A percentile compares a stretch with the other conserved stretches of the same genome.
Evolutionary conservation across 495 filamentous ascomycete species (phyloP).

Genomic region (Lichenothelia convexa): DNA sequence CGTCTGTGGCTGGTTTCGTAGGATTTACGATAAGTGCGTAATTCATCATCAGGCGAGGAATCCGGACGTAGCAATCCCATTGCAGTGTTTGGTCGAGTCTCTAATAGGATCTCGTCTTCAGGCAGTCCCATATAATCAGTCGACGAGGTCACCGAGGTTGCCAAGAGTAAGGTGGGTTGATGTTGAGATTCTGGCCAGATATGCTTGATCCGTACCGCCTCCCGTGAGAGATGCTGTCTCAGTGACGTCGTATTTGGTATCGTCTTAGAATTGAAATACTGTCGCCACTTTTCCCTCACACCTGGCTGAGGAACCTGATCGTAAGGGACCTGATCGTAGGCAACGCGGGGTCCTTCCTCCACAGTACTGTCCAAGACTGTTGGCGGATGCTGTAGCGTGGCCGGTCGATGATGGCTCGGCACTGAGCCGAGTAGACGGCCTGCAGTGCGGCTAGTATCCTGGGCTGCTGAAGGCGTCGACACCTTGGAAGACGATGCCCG

Average conservation of each 20-base stretch:
- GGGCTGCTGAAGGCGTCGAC: constrained; percentile 21
- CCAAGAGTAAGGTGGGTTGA: constrained; percentile 15
- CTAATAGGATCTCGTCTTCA: constrained; percentile 13
- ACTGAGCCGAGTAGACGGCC: constrained; percentile 56
- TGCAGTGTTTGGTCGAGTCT: constrained; percentile 15
- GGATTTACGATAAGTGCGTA: not conserved
- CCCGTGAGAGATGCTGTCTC: constrained; percentile 10
- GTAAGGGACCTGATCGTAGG: not conserved
- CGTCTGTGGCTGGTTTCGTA: constrained; percentile 8
- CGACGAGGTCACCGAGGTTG: constrained; percentile 11
- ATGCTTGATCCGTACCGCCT: constrained; percentile 15
- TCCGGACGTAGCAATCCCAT: not conserved
- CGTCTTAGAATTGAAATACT: constrained; percentile 19
- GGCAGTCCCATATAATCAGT: constrained; percentile 10
- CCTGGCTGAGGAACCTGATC: not conserved
- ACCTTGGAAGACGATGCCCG: constrained; percentile 46
- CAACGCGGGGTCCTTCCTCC: not conserved
- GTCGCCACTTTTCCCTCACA: constrained; percentile 12
- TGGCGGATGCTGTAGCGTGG: constrained; percentile 38
- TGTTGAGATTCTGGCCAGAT: constrained; percentile 15
- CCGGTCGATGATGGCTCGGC: constrained; percentile 73
- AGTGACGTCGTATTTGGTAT: constrained; percentile 12
- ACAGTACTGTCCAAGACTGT: not conserved
- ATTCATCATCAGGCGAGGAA: not conserved
- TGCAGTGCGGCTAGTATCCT: constrained; percentile 29